Conservation (phyloP, 2,329 filamentous ascomycete genomes). For the Tolypocladium cylindrosporum region DNA sequence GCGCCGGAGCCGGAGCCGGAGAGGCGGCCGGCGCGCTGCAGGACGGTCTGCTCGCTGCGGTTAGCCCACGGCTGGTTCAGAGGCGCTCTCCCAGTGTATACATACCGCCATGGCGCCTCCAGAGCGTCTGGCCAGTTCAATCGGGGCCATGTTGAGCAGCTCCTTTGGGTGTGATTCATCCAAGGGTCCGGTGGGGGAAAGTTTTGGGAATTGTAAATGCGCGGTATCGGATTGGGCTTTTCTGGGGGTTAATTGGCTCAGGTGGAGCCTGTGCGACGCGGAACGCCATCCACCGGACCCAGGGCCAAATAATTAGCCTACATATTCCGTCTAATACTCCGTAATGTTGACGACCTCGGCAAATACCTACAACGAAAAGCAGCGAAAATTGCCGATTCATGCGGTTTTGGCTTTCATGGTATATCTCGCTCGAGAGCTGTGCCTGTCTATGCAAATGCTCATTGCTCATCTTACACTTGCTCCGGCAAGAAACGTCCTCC, state of each 20-base stretch:
- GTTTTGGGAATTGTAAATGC: constrained; percentile 21
- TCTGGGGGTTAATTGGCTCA: not conserved
- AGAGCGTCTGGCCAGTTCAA: constrained; percentile 38
- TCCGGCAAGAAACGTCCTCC: not conserved
- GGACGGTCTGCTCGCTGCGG: constrained; percentile 21
- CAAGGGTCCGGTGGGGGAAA: not conserved
- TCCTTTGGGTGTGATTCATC: not conserved
- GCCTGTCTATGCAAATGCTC: not conserved
- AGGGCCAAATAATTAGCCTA: not conserved
- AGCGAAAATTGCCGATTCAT: not conserved
- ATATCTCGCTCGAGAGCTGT: not conserved
- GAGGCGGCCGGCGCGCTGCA: constrained; percentile 22
- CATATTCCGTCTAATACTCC: no score
- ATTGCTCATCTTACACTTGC: not conserved
- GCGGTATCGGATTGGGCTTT: constrained; percentile 22
- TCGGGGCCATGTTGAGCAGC: constrained; percentile 34
- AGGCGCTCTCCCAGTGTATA: not conserved
- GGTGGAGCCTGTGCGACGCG: not conserved
- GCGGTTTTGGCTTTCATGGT: not conserved
- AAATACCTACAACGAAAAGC: not conserved
- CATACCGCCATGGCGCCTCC: constrained; percentile 37
- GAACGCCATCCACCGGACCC: not conserved
- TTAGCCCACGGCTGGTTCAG: not conserved
- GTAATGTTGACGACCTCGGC: not conserved
- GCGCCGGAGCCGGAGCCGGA: constrained; percentile 15